Conservation (phyloP, 1,284 basidiomycete species). For the Ustilago sp. region DNA sequence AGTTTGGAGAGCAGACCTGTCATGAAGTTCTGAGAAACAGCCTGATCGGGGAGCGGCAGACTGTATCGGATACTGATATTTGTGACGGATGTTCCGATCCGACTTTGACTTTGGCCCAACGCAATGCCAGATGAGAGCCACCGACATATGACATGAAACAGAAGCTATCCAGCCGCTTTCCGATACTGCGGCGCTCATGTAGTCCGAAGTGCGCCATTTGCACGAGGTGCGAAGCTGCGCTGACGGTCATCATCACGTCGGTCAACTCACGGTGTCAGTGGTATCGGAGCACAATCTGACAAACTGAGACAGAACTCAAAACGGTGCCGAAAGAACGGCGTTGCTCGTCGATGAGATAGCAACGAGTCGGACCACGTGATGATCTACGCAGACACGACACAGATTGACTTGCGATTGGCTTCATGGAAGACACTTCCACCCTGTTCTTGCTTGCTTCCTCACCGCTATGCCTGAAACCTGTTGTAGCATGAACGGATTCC, state of each 20-base stretch:
- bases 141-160: not conserved
- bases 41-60: not conserved
- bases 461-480: not conserved
- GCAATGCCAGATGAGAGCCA: not conserved
- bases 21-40: not conserved
- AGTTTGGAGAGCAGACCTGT: not conserved
- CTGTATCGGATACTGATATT: not conserved
- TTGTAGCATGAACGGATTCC: not conserved
- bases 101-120: not conserved
- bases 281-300: not conserved
- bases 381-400: no score
- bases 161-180: not conserved
- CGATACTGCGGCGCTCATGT: not conserved
- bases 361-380: no score
- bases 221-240: not conserved
- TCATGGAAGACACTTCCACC: no score
- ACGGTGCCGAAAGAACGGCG: no score
- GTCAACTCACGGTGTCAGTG: not conserved
- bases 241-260: conserved; percentile 5
- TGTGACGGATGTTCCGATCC: not conserved
- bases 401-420: no score
- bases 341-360: no score
- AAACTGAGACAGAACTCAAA: not conserved
- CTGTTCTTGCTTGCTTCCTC: no score
- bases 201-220: not conserved